Conservation (phyloP, 768 basidiomycete genomes). For the Podaxis sp. region DNA sequence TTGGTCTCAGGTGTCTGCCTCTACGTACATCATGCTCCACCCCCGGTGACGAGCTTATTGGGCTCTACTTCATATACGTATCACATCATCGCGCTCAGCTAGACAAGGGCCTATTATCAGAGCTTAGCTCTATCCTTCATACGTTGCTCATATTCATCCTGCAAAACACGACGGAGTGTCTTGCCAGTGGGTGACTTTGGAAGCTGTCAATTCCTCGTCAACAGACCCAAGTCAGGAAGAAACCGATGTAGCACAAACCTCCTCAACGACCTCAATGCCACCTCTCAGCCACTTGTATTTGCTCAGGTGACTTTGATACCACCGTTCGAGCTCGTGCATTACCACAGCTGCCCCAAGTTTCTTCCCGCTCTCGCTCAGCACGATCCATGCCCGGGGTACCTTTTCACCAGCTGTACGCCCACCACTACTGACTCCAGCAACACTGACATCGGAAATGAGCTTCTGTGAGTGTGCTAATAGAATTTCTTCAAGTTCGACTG, state of each 20-base stretch:
- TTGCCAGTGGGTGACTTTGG: constrained; percentile 79
- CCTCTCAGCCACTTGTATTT: constrained; percentile 77
- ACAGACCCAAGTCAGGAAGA: neutral
- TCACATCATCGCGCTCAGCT: too few relatives aligned
- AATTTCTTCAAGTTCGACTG: constrained; percentile 72
- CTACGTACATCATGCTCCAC: too few relatives aligned
- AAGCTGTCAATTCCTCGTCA: constrained; percentile 39
- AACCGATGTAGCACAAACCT: constrained; percentile 42
- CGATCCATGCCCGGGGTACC: constrained; percentile 76
- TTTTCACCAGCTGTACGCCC: constrained; percentile 70
- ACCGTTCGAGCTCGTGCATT: constrained; percentile 49
- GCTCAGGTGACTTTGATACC: constrained; percentile 63
- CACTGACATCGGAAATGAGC: constrained; percentile 63
- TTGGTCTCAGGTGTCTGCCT: too few relatives aligned
- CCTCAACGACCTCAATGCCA: constrained; percentile 61
- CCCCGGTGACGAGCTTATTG: too few relatives aligned
- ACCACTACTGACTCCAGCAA: constrained; percentile 72
- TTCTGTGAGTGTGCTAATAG: constrained; percentile 59
- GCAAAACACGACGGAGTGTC: constrained; percentile 58
- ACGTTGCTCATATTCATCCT: constrained; percentile 53
- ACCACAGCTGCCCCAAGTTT: constrained; percentile 41
- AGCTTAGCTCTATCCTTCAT: constrained; percentile 26
- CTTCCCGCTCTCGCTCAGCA: constrained; percentile 56
- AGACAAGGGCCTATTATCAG: constrained; percentile 18
- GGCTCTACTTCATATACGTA: too few relatives aligned